These are phyloP conservation scores for Wickerhamiella allomyrinae DNA, from an alignment of 805 yeast genomes.

Conservation along the genomic window DNA sequence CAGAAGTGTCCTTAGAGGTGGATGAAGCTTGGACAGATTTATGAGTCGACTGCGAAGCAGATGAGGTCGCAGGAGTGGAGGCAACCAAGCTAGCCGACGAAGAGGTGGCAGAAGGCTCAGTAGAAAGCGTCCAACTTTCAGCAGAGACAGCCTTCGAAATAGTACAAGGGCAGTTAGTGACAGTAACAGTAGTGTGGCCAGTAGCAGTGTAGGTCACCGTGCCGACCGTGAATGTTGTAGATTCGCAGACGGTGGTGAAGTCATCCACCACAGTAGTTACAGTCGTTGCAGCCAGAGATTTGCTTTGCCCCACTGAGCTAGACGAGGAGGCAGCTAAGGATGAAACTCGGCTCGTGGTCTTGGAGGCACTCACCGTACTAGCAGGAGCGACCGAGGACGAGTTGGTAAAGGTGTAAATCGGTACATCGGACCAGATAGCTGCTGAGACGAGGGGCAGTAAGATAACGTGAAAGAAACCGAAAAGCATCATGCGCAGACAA, in stretches of 20 bases:
- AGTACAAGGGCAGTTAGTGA: constrained; percentile 11
- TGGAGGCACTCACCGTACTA: no score
- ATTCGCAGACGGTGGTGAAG: constrained; percentile 64
- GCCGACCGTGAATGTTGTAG: constrained; percentile 55
- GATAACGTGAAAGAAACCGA: no score
- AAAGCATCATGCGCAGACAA: no score
- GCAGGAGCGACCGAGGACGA: not conserved
- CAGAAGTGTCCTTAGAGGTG: no score
- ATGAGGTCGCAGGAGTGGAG: no score
- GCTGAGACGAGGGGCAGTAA: not conserved
- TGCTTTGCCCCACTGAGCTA: constrained; percentile 4
- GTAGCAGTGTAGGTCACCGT: constrained; percentile 48
- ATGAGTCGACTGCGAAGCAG: no score
- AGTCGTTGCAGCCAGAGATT: no score
- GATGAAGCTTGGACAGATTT: no score
- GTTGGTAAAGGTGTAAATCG: not conserved
- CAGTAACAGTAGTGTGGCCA: constrained; percentile 8
- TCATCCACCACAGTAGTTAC: not conserved
- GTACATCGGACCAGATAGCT: not conserved
- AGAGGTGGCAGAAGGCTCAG: not conserved
- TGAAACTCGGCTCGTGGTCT: no score
- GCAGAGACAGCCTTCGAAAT: not conserved
- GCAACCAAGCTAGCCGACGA: no score
- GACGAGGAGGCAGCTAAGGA: not conserved
- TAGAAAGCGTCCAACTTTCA: no score